phyloP scores from a whole-genome alignment of 345 rosid species.

The Salix suchowensis region DNA sequence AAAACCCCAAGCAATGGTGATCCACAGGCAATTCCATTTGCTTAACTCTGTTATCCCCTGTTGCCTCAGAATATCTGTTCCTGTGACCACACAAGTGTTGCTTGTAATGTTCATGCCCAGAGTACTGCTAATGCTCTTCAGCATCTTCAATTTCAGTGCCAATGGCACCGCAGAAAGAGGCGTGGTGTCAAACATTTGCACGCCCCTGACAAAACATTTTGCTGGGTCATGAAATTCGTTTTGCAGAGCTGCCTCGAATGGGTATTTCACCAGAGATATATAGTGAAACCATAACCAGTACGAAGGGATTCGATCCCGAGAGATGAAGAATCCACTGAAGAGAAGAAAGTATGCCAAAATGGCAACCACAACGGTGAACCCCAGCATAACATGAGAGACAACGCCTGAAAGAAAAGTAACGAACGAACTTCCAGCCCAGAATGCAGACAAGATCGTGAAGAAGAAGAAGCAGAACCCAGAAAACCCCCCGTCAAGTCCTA shows the following conservation, averaged over 20 bases:
- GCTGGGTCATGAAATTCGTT: constrained; percentile 21
- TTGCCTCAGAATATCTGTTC: constrained; percentile 15
- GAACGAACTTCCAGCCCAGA: constrained; percentile 94
- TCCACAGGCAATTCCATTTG: constrained; percentile 39
- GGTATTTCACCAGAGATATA: constrained; percentile 78
- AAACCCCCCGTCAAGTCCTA: constrained; percentile 69
- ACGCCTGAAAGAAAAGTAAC: constrained; percentile 85
- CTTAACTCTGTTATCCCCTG: constrained; percentile 24
- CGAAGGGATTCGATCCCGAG: constrained; percentile 59
- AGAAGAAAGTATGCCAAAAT: constrained; percentile 78
- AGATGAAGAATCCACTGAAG: constrained; percentile 92
- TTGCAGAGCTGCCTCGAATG: constrained; percentile 48
- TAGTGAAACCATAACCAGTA: constrained; percentile 97
- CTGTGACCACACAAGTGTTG: constrained; percentile 24
- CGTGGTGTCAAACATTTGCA: constrained; percentile 30
- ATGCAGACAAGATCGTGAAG: constrained; percentile 58
- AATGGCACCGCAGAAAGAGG: constrained; percentile 15
- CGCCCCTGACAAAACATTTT: constrained; percentile 30
- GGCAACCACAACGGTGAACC: constrained; percentile 79
- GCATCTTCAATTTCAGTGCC: constrained; percentile 15
- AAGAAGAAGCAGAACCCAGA: constrained; percentile 74
- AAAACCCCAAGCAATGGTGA: constrained; percentile 26
- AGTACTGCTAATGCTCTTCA: constrained; percentile 24
- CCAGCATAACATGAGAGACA: constrained; percentile 81
- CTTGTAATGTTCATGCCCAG: constrained; percentile 23